Conservation (phyloP, 73 alveolate species). For the Symbiodinium pilosum region DNA sequence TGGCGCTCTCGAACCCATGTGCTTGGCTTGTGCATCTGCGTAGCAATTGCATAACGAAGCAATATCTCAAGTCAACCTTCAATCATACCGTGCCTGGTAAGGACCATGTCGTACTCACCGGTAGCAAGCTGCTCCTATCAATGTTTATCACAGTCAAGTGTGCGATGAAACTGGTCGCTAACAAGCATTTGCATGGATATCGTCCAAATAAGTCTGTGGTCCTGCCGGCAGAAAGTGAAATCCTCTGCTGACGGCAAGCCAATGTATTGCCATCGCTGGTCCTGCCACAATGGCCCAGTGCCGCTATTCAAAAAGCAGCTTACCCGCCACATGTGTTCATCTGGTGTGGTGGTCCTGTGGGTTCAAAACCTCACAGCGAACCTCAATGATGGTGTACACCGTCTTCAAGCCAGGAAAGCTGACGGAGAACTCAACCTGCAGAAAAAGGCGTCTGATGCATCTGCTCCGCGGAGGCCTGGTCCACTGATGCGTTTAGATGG, state of each 20-base stretch:
- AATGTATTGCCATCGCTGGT: constrained; percentile 57
- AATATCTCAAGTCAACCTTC: too few relatives aligned
- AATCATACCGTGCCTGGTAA: constrained; percentile 49
- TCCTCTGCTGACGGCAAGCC: constrained; percentile 60
- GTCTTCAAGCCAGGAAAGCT: constrained; percentile 69
- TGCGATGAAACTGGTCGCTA: not conserved
- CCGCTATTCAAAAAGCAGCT: not conserved
- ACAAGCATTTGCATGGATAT: not conserved
- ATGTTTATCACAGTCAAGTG: not conserved
- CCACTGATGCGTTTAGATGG: too few relatives aligned
- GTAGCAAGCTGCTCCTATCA: constrained; percentile 48
- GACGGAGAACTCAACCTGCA: constrained; percentile 55
- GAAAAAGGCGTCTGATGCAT: not conserved
- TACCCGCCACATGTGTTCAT: too few relatives aligned
- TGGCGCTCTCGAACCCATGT: too few relatives aligned
- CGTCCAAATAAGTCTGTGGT: too few relatives aligned
- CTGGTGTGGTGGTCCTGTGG: constrained; percentile 17
- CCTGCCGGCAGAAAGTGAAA: constrained; percentile 81
- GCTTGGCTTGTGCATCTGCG: too few relatives aligned
- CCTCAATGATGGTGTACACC: constrained; percentile 60
- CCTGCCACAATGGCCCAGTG: constrained; percentile 58
- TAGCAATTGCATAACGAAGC: too few relatives aligned
- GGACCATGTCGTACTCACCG: constrained; percentile 61
- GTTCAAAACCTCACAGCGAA: constrained; percentile 55
- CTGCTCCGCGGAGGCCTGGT: too few relatives aligned